Percentiles rank a stretch among this genome's conserved stretches.
phyloP scores from a whole-genome alignment of 2,329 filamentous ascomycete species.

The Botryotinia calthae region DNA sequence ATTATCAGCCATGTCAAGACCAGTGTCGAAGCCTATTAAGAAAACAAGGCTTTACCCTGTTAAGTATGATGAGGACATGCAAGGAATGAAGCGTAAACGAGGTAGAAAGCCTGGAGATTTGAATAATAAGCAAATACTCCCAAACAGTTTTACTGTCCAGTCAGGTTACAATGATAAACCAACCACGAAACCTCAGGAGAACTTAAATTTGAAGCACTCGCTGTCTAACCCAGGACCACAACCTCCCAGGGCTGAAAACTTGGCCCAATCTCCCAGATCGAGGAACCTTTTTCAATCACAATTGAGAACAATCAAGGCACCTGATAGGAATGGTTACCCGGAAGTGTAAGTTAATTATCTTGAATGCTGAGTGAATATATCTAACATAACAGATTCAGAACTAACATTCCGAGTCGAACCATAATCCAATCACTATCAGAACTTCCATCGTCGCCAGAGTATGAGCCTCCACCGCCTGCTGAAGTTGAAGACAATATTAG shows the following conservation, averaged over 20 bases:
- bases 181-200: not conserved
- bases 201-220: not conserved
- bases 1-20: not conserved
- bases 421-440: not conserved
- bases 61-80: conserved; percentile 28
- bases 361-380: not conserved
- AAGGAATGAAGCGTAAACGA: conserved; percentile 24
- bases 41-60: conserved; percentile 29
- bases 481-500: not conserved
- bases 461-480: conserved; percentile 21
- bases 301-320: not conserved
- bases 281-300: not conserved
- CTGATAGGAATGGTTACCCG: not conserved
- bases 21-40: conserved; percentile 18
- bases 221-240: not conserved
- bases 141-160: no score
- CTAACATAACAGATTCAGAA: not conserved
- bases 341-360: not conserved
- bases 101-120: conserved; percentile 16
- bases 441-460: conserved; percentile 10
- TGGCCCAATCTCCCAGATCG: not conserved
- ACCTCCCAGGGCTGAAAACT: not conserved
- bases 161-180: not conserved
- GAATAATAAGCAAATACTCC: not conserved
- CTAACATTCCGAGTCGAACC: not conserved